phyloP scores from a whole-genome alignment of 345 rosid genomes.

The Syzygium grande region DNA sequence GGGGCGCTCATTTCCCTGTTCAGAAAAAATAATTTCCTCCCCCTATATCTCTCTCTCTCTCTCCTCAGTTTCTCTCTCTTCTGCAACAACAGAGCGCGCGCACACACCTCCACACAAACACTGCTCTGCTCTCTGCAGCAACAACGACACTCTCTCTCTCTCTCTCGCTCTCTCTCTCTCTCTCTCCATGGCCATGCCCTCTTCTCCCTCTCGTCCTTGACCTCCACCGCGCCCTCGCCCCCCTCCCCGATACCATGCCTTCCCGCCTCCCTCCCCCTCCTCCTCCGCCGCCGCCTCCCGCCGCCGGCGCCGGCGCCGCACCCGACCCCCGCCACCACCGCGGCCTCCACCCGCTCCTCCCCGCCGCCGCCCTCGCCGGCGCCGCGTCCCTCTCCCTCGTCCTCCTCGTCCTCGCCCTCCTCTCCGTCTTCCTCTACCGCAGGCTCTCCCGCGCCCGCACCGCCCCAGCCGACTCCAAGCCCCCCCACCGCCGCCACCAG shows the following conservation, averaged over 20 bases:
- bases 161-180: not conserved
- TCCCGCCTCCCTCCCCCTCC: no score
- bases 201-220: not conserved
- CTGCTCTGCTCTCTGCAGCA: no score
- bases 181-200: not conserved
- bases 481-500: conserved; percentile 16
- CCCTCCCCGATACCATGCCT: not conserved
- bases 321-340: not conserved
- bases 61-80: not conserved
- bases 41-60: not conserved
- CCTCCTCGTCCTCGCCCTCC: conserved; percentile 10
- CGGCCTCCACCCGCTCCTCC: not conserved
- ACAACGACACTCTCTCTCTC: not conserved
- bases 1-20: not conserved
- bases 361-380: conserved; percentile 27
- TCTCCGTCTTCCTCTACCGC: conserved; percentile 39
- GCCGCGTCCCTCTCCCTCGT: conserved; percentile 25
- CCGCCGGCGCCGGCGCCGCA: not conserved
- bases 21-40: not conserved
- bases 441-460: conserved; percentile 63
- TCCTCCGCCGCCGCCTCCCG: not conserved
- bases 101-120: no score
- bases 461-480: conserved; percentile 57
- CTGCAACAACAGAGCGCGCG: not conserved
- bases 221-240: not conserved